These are phyloP conservation scores for Ceriops decandra DNA, from an alignment of 345 rosid genomes.

Conservation along the genomic window DNA sequence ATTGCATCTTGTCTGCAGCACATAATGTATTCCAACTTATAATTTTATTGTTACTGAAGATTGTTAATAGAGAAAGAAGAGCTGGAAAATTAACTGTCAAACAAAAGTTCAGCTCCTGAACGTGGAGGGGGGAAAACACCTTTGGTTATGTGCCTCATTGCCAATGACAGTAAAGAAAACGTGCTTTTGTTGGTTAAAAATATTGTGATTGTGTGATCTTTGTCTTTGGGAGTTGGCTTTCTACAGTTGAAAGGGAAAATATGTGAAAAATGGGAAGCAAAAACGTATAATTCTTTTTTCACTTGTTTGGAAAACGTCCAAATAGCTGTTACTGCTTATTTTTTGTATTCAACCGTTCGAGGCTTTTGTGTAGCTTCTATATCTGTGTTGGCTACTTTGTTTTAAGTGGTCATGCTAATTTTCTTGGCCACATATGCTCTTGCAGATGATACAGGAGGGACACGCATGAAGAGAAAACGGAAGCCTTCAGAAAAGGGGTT, in stretches of 20 bases:
- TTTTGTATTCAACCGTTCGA: not conserved
- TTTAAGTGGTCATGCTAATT: too few species aligned
- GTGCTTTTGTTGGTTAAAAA: not conserved
- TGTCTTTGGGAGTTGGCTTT: not conserved
- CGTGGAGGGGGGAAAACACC: too few species aligned
- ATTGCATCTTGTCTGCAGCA: too few species aligned
- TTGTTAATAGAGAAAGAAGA: too few species aligned
- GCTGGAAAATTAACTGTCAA: too few species aligned
- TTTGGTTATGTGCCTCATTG: not conserved
- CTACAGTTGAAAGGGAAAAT: not conserved
- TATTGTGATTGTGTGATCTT: not conserved
- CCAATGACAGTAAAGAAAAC: not conserved
- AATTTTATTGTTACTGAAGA: too few species aligned
- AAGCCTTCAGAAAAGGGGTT: slow-evolving; percentile 96
- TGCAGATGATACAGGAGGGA: slow-evolving; percentile 78
- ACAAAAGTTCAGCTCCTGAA: too few species aligned
- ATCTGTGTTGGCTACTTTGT: not conserved
- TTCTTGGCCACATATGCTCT: slow-evolving; percentile 17
- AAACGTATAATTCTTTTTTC: too few species aligned
- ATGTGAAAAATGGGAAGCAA: too few species aligned
- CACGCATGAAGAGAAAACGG: slow-evolving; percentile 64
- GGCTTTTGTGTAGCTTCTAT: not conserved
- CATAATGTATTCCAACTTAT: too few species aligned
- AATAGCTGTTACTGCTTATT: too few species aligned
- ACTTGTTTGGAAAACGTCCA: too few species aligned